Percentiles rank a stretch among this genome's conserved stretches.
These are phyloP conservation scores for Calonectria hongkongensis DNA, from an alignment of 2,329 filamentous ascomycete species.

Conservation along the genomic window DNA sequence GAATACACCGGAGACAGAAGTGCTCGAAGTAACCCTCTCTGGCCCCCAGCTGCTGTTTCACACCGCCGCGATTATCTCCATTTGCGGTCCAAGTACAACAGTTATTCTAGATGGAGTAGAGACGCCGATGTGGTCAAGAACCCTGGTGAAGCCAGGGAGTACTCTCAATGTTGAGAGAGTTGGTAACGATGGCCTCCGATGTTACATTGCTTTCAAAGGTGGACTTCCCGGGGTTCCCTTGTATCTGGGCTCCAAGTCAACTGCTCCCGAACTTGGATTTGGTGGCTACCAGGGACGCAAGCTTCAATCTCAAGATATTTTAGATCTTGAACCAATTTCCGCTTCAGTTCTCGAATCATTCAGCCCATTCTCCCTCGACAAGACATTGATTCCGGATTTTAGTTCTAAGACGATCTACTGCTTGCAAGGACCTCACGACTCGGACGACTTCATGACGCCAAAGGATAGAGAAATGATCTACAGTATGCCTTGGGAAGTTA, in stretches of 20 bases:
- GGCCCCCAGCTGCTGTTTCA: constrained; percentile 76
- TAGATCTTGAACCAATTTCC: constrained; percentile 5
- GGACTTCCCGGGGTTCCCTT: constrained; percentile 66
- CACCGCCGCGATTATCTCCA: constrained; percentile 70
- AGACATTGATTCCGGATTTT: constrained; percentile 34
- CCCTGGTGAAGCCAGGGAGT: constrained; percentile 67
- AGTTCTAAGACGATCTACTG: constrained; percentile 46
- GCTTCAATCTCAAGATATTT: constrained; percentile 63
- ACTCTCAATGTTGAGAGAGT: constrained; percentile 72
- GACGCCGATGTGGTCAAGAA: constrained; percentile 73
- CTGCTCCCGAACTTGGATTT: constrained; percentile 73
- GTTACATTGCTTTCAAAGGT: constrained; percentile 71
- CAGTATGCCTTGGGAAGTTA: constrained; percentile 74
- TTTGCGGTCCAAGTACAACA: constrained; percentile 74
- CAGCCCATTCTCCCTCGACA: constrained; percentile 32
- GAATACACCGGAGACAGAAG: constrained; percentile 70
- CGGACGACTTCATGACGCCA: constrained; percentile 56
- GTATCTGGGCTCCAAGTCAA: constrained; percentile 77
- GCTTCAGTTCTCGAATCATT: constrained; percentile 16
- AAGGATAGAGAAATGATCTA: constrained; percentile 75
- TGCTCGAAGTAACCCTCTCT: constrained; percentile 75
- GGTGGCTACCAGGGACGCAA: constrained; percentile 76
- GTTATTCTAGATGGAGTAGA: constrained; percentile 68
- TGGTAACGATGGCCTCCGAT: constrained; percentile 68
- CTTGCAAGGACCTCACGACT: constrained; percentile 57